phyloP scores from a whole-genome alignment of 352 stramenopile genomes.

The Pythium rishiriense region DNA sequence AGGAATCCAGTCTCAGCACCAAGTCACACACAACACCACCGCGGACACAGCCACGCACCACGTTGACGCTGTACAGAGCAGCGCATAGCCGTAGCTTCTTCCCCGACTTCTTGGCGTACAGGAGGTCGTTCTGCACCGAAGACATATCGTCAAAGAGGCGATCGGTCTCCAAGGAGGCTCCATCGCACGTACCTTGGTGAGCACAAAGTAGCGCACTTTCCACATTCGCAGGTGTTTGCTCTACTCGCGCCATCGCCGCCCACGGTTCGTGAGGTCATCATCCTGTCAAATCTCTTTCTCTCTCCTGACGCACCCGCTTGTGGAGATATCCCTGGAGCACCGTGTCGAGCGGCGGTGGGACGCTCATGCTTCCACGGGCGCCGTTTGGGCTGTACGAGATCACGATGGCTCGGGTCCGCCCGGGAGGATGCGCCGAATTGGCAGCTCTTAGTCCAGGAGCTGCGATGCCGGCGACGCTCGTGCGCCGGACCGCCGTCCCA shows the following conservation, averaged over 20 bases:
- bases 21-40: background rate
- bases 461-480: background rate
- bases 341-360: conserved; percentile 44
- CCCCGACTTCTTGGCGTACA: conserved; percentile 85
- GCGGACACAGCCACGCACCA: conserved; percentile 44
- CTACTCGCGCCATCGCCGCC: too few species aligned
- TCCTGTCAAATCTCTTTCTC: too few species aligned
- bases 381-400: background rate
- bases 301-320: conserved; percentile 72
- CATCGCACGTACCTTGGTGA: conserved; percentile 51
- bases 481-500: background rate
- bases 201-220: conserved; percentile 86
- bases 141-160: background rate
- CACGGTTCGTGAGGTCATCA: too few species aligned
- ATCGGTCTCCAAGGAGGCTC: background rate
- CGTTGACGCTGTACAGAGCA: conserved; percentile 50
- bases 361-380: conserved; percentile 39
- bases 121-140: conserved; percentile 50
- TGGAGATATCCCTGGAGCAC: conserved; percentile 84
- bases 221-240: conserved; percentile 86
- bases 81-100: conserved; percentile 61
- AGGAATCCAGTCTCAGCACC: background rate
- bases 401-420: background rate
- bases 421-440: background rate
- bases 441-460: background rate